Percentiles rank a stretch among this genome's conserved stretches.
These are phyloP conservation scores for Penicillium sp. DNA, from an alignment of 2,329 filamentous ascomycete genomes.

Conservation along the genomic window DNA sequence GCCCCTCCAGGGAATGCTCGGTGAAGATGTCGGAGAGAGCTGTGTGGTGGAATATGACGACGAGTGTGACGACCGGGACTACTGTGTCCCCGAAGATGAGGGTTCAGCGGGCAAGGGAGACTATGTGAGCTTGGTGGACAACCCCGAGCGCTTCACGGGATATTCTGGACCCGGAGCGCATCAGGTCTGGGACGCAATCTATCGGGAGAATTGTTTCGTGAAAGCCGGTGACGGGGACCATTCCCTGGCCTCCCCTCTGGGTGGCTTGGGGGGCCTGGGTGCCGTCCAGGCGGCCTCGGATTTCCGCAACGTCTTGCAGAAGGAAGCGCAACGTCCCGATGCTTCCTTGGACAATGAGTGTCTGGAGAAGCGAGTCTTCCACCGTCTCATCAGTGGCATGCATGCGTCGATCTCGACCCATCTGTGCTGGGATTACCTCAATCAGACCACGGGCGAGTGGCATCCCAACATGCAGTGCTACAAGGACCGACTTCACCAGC, in stretches of 20 bases:
- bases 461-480: slow-evolving; percentile 87
- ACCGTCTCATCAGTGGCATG: slow-evolving; percentile 93
- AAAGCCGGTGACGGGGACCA: slow-evolving; percentile 35
- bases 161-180: slow-evolving; percentile 78
- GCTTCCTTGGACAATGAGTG: slow-evolving; percentile 81
- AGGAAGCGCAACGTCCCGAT: slow-evolving; percentile 40
- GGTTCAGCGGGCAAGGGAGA: slow-evolving; percentile 80
- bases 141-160: slow-evolving; percentile 92
- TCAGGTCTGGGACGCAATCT: slow-evolving; percentile 95
- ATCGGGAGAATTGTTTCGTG: slow-evolving; percentile 92
- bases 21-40: slow-evolving; percentile 83
- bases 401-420: slow-evolving; percentile 96
- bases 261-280: slow-evolving; percentile 38
- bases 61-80: slow-evolving; percentile 93
- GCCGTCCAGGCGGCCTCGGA: slow-evolving; percentile 51
- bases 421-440: slow-evolving; percentile 91
- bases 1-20: slow-evolving; percentile 75
- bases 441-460: slow-evolving; percentile 92
- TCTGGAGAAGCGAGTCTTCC: slow-evolving; percentile 97
- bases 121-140: slow-evolving; percentile 89
- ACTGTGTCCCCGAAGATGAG: slow-evolving; percentile 94
- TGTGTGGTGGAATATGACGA: slow-evolving; percentile 97
- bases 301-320: slow-evolving; percentile 54
- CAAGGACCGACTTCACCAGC: slow-evolving; percentile 71
- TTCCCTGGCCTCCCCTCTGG: slow-evolving; percentile 31